Evolutionary conservation across 148 eudicot species (phyloP).

Genomic region (Chenopodium quinoa): DNA sequence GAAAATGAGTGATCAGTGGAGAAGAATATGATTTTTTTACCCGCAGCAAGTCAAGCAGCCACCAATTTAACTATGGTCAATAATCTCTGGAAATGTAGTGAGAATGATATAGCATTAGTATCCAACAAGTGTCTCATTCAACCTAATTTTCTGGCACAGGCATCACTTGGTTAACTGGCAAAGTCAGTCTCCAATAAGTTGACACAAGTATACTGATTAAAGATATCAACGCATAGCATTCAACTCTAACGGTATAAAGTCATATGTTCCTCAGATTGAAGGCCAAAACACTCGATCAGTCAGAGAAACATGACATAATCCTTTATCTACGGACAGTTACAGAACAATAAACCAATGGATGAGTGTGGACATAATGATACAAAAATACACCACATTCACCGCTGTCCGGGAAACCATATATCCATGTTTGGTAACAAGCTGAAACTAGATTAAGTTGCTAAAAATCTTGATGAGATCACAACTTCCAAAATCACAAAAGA

Average conservation of each 20-base stretch:
- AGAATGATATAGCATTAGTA: background rate
- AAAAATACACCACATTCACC: background rate
- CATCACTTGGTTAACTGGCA: background rate
- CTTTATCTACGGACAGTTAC: background rate
- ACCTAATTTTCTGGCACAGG: background rate
- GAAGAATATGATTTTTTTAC: background rate
- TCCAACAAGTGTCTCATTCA: background rate
- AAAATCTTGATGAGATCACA: too few species aligned
- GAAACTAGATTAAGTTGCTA: background rate
- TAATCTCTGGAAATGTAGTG: background rate
- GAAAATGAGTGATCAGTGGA: constrained; percentile 6
- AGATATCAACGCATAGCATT: background rate
- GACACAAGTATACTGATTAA: background rate
- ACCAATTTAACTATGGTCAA: background rate
- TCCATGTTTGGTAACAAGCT: background rate
- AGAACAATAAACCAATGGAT: background rate
- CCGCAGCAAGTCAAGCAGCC: background rate
- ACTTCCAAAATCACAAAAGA: background rate
- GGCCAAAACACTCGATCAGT: background rate
- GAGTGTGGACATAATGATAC: background rate
- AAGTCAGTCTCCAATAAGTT: background rate
- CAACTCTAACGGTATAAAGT: background rate
- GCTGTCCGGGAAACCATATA: background rate
- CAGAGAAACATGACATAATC: background rate
- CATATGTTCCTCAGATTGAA: background rate